Evolutionary conservation across 2,329 filamentous ascomycete genomes (phyloP).

Genomic region (Aspergillus persii): DNA sequence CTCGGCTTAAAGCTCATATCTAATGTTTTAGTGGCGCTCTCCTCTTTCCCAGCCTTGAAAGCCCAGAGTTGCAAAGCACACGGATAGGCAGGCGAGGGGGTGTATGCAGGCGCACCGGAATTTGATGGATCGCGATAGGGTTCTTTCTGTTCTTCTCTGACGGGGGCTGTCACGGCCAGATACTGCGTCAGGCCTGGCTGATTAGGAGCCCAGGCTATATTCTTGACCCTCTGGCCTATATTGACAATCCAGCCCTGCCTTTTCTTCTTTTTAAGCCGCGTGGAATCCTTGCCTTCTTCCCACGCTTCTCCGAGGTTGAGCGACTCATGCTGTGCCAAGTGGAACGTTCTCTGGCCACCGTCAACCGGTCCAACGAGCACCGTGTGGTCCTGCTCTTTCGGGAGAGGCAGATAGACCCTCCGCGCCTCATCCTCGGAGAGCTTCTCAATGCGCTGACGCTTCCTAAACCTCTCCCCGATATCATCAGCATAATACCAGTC

Average conservation of each 20-base stretch:
- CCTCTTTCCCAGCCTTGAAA: slow-evolving; percentile 43
- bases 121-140: slow-evolving; percentile 27
- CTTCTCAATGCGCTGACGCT: slow-evolving; percentile 38
- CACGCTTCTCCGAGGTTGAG: slow-evolving; percentile 50
- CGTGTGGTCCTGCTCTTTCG: slow-evolving; percentile 33
- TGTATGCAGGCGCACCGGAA: slow-evolving; percentile 49
- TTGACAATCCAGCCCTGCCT: slow-evolving; percentile 56
- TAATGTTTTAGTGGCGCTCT: slow-evolving; percentile 36
- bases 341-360: slow-evolving; percentile 41
- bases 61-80: slow-evolving; percentile 60
- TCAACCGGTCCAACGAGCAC: slow-evolving; percentile 53
- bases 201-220: slow-evolving; percentile 49
- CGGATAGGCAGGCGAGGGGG: slow-evolving; percentile 47
- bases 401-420: slow-evolving; percentile 42
- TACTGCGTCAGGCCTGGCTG: slow-evolving; percentile 51
- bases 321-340: slow-evolving; percentile 41
- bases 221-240: slow-evolving; percentile 53
- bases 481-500: slow-evolving; percentile 52
- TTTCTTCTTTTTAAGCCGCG: slow-evolving; percentile 21
- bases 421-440: slow-evolving; percentile 39
- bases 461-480: slow-evolving; percentile 42
- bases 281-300: slow-evolving; percentile 21
- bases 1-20: slow-evolving; percentile 45
- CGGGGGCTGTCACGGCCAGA: slow-evolving; percentile 51
- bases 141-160: slow-evolving; percentile 37